Evolutionary conservation across 345 rosid species (phyloP).

Genomic region (Salix udensis): DNA sequence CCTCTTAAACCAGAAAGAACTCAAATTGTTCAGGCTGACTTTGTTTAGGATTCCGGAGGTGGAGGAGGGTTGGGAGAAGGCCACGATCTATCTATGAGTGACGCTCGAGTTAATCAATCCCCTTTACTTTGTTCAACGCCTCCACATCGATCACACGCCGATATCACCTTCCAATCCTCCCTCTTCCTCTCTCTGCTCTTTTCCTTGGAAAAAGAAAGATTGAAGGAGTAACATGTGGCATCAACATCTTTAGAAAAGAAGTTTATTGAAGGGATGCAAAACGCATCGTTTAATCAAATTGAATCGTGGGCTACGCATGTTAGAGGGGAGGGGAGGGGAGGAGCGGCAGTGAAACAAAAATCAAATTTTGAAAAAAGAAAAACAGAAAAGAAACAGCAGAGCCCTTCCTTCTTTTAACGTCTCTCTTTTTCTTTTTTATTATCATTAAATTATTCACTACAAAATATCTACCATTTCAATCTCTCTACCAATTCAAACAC

Average conservation of each 20-base stretch:
- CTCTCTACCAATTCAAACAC: no score
- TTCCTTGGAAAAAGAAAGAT: not conserved
- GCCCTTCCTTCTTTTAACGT: no score
- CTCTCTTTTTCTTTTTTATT: no score
- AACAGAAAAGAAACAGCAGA: no score
- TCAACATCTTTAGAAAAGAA: no score
- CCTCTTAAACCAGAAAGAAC: not conserved
- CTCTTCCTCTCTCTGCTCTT: not conserved
- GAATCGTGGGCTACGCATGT: no score
- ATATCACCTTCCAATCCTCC: constrained; percentile 20
- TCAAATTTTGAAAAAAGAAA: not conserved
- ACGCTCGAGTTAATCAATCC: constrained; percentile 43
- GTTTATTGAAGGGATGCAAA: no score
- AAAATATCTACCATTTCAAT: no score
- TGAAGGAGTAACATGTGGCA: not conserved
- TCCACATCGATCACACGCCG: constrained; percentile 5
- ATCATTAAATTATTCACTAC: no score
- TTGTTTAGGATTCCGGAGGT: constrained; percentile 15
- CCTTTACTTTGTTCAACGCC: constrained; percentile 51
- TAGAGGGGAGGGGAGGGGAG: no score
- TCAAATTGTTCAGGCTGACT: not conserved
- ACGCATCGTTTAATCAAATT: no score
- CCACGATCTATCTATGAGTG: constrained; percentile 58
- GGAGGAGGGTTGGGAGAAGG: constrained; percentile 48
- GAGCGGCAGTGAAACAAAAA: not conserved